These are phyloP conservation scores for Alternaria brassicae DNA, from an alignment of 2,329 filamentous ascomycete genomes.

Conservation along the genomic window DNA sequence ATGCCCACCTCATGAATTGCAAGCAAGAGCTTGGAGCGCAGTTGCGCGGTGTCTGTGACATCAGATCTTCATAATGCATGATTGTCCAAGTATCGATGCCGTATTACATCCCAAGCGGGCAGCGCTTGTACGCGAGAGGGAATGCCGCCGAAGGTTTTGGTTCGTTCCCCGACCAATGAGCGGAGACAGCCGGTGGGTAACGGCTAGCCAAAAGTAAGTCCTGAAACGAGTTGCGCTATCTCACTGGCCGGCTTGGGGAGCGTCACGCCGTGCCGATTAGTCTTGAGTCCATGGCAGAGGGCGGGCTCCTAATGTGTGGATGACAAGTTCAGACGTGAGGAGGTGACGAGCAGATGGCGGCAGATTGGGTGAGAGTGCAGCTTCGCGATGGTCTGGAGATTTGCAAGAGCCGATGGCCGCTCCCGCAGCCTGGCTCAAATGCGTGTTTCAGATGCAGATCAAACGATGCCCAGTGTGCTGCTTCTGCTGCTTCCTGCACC, in stretches of 20 bases:
- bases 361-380: constrained; percentile 17
- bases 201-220: constrained; percentile 42
- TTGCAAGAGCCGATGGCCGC: constrained; percentile 22
- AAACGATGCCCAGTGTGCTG: constrained; percentile 46
- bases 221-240: constrained; percentile 45
- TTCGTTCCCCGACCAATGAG: constrained; percentile 37
- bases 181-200: constrained; percentile 32
- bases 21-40: constrained; percentile 15
- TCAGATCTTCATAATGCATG: constrained; percentile 38
- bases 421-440: constrained; percentile 27
- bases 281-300: constrained; percentile 11
- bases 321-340: neutral
- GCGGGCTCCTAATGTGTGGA: constrained; percentile 18
- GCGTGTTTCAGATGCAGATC: constrained; percentile 50
- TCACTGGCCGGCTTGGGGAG: constrained; percentile 38
- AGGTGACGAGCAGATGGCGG: constrained; percentile 8
- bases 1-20: constrained; percentile 12
- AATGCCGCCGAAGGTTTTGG: constrained; percentile 29
- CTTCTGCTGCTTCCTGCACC: constrained; percentile 49
- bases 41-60: constrained; percentile 34
- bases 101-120: constrained; percentile 28
- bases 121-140: constrained; percentile 42
- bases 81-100: constrained; percentile 35
- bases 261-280: constrained; percentile 39
- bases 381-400: constrained; percentile 12